Conservation (phyloP, 2,329 filamentous ascomycete species). For the Fusarium liriodendri region DNA sequence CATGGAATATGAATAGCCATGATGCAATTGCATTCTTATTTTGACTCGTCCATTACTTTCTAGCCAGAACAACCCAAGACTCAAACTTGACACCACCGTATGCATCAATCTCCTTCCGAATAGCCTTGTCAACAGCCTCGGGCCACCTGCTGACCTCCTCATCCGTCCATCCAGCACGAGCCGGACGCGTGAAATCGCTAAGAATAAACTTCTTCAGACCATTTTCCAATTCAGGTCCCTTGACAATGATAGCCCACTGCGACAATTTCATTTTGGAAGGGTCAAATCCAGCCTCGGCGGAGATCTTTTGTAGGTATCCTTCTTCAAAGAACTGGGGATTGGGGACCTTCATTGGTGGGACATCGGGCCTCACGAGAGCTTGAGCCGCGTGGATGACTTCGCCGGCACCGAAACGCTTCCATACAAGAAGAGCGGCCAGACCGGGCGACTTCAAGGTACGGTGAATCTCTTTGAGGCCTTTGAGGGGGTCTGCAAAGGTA, state of each 20-base stretch:
- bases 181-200: constrained; percentile 30
- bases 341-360: constrained; percentile 40
- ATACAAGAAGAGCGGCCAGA: constrained; percentile 40
- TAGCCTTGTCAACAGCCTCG: constrained; percentile 29
- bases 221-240: constrained; percentile 20
- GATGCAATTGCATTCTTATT: background rate
- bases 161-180: constrained; percentile 34
- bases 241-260: constrained; percentile 20
- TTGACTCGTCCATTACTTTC: constrained; percentile 20
- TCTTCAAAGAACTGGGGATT: constrained; percentile 40
- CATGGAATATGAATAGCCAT: background rate
- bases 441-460: constrained; percentile 46
- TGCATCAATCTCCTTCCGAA: constrained; percentile 29
- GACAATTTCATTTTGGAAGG: constrained; percentile 16
- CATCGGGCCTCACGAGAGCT: constrained; percentile 41
- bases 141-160: constrained; percentile 41
- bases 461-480: constrained; percentile 43
- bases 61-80: constrained; percentile 39
- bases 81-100: constrained; percentile 40
- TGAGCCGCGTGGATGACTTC: constrained; percentile 45
- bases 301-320: constrained; percentile 35
- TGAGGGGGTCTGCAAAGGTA: constrained; percentile 37
- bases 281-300: constrained; percentile 40
- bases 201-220: constrained; percentile 40
- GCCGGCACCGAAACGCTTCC: constrained; percentile 41